Base-by-base conservation (phyloP, 2,329 filamentous ascomycete species). In the Ophiostoma himal-ulmi region DNA sequence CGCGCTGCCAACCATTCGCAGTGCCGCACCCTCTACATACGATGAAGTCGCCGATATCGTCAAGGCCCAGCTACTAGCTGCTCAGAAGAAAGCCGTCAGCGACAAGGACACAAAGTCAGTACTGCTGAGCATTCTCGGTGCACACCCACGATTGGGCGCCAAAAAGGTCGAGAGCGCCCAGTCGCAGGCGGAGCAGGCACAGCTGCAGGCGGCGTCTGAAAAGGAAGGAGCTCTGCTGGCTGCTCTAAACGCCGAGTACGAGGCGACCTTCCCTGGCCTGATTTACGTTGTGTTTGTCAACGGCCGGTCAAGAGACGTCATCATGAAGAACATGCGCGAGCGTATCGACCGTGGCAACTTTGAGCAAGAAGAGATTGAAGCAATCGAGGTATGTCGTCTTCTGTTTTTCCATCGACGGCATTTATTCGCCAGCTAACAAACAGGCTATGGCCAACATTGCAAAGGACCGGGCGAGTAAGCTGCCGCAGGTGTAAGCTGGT, bases 381-480 rank as follows among this genome's bases (percentile, higher is more conserved):
- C 87, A 6, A 89, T 97, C 68, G 84, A 90, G 84, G 92, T 93
- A 80, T 74, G 62, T 7, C 44, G 37, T n/a, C 52, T 64, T 65
- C 20, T 64, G 17, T 20, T 2, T 60, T 30, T 57, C n/a, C 30
- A 84, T 48, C 39, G 34, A 14, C 30, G n/a, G 34, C 11, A 1
- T n/a, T 13, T 39, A 52, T 34, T 65, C 1, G 34, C 22, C 3
- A 20, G 37, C 48, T 68, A 22, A 68, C 44, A 37, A 70, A 8
- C 70, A 93, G 90, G 93, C 94, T 57, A 97, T 97, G 92, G 93
- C 92, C 76, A 91, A 93, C 75, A 97, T 97, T 77, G 94, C 94
- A 39, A 86, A 87, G 68, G 92, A 97, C 76, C 86, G 94, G 67
- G 92, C 90, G 0, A 78, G 80, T 41, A 96, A 93, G 79, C 78